These are phyloP conservation scores for Coemansia sp. DNA, from an alignment of 192 early-diverging fungal species.

Conservation along the genomic window DNA sequence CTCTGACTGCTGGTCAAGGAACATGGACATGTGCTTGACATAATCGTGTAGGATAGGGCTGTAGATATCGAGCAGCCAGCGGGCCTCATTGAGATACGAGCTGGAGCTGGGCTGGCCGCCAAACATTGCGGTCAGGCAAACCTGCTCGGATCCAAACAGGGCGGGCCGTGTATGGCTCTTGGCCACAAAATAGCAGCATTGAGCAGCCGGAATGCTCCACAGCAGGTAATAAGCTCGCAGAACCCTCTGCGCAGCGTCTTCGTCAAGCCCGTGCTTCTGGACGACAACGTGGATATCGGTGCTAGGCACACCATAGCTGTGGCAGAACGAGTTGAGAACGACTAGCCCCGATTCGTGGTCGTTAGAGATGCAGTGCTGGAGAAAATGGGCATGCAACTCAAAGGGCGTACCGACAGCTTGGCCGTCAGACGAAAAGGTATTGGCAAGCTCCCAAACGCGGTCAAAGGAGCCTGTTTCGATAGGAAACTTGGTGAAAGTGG, in stretches of 20 bases:
- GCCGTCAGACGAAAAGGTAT: not conserved
- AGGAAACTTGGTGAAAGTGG: no score
- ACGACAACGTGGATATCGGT: conserved; percentile 10
- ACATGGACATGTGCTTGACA: conserved; percentile 65
- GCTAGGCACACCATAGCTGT: not conserved
- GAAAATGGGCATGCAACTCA: conserved; percentile 6
- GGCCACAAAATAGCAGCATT: not conserved
- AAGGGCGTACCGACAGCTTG: not conserved
- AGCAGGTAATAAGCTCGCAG: conserved; percentile 10
- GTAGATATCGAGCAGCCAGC: conserved; percentile 66
- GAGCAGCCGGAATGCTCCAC: not conserved
- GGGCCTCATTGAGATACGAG: conserved; percentile 79
- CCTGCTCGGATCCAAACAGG: conserved; percentile 41
- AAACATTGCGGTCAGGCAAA: conserved; percentile 73
- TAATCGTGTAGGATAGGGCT: conserved; percentile 62
- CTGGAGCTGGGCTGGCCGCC: conserved; percentile 84
- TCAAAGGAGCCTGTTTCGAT: no score
- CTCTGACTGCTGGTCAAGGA: conserved; percentile 52
- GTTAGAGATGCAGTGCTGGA: not conserved
- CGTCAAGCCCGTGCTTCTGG: conserved; percentile 6
- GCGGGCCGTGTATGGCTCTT: not conserved
- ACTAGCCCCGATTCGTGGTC: not conserved
- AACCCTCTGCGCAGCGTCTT: not conserved
- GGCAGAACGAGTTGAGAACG: conserved; percentile 4
- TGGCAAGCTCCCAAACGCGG: not conserved